Conservation (phyloP, 2,329 filamentous ascomycete genomes). For the Tolypocladium ophioglossoides region DNA sequence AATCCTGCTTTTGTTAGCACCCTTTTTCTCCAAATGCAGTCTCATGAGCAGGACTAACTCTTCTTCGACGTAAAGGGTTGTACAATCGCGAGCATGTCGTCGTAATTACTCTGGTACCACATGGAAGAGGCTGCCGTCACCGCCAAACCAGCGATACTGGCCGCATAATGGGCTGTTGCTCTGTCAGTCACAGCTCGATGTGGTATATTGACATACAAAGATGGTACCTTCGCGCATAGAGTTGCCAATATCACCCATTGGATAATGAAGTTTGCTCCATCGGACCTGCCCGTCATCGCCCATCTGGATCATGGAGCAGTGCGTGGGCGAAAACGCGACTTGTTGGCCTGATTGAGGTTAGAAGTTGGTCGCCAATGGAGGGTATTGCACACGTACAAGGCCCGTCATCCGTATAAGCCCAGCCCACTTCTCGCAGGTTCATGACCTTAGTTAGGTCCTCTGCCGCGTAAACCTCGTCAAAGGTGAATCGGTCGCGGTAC, state of each 20-base stretch:
- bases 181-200: constrained; percentile 5
- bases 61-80: constrained; percentile 32
- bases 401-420: constrained; percentile 55
- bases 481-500: constrained; percentile 65
- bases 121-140: constrained; percentile 36
- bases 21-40: background rate
- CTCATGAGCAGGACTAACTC: constrained; percentile 9
- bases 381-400: constrained; percentile 41
- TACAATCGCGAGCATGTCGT: constrained; percentile 64
- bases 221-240: constrained; percentile 37
- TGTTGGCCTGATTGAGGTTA: constrained; percentile 37
- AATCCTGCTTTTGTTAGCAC: constrained; percentile 35
- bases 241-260: constrained; percentile 35
- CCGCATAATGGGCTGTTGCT: constrained; percentile 38
- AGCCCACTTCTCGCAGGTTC: constrained; percentile 67
- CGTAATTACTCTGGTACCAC: constrained; percentile 42
- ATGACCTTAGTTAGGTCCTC: constrained; percentile 55
- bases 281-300: constrained; percentile 47
- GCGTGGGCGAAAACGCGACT: constrained; percentile 49
- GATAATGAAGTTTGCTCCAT: constrained; percentile 47
- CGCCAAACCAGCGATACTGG: constrained; percentile 52
- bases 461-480: constrained; percentile 57
- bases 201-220: background rate
- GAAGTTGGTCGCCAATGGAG: background rate
- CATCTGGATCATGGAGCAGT: constrained; percentile 47